phyloP scores from a whole-genome alignment of 495 filamentous ascomycete species.

The Chaetomium cochliodes region DNA sequence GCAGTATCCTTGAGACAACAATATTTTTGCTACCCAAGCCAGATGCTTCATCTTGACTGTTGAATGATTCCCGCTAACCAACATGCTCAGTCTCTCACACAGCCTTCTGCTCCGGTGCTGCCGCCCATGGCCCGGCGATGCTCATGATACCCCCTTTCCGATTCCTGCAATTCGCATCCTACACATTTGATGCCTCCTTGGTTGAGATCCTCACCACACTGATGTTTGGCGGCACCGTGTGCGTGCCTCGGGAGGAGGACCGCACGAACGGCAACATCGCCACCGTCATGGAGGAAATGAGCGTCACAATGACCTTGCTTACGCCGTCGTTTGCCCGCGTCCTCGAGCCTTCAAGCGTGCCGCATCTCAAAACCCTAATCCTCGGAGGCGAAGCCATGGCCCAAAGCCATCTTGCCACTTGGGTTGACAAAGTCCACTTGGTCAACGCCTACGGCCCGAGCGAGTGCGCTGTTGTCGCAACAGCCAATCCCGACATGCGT shows the following conservation, averaged over 20 bases:
- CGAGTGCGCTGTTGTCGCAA: constrained; percentile 50
- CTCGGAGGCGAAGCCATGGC: constrained; percentile 34
- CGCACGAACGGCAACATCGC: constrained; percentile 33
- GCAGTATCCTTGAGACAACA: no score
- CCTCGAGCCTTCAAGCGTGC: constrained; percentile 23
- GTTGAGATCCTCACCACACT: constrained; percentile 57
- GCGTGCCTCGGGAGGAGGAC: constrained; percentile 36
- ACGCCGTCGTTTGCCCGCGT: constrained; percentile 30
- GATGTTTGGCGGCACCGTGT: constrained; percentile 41
- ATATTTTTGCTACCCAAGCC: no score
- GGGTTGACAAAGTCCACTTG: constrained; percentile 38
- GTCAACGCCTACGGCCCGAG: constrained; percentile 58
- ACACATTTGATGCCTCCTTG: constrained; percentile 58
- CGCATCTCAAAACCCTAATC: constrained; percentile 29
- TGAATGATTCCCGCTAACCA: constrained; percentile 3
- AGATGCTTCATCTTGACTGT: no score
- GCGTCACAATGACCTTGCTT: constrained; percentile 29
- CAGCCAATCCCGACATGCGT: constrained; percentile 24
- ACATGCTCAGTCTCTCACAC: constrained; percentile 26
- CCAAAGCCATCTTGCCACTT: constrained; percentile 22
- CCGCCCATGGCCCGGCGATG: constrained; percentile 24
- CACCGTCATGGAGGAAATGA: constrained; percentile 31
- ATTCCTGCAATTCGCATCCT: constrained; percentile 60
- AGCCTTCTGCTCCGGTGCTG: constrained; percentile 37
- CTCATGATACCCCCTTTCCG: constrained; percentile 33